phyloP scores from a whole-genome alignment of 371 early-diverging fungal genomes.

The Chytridiales sp. region DNA sequence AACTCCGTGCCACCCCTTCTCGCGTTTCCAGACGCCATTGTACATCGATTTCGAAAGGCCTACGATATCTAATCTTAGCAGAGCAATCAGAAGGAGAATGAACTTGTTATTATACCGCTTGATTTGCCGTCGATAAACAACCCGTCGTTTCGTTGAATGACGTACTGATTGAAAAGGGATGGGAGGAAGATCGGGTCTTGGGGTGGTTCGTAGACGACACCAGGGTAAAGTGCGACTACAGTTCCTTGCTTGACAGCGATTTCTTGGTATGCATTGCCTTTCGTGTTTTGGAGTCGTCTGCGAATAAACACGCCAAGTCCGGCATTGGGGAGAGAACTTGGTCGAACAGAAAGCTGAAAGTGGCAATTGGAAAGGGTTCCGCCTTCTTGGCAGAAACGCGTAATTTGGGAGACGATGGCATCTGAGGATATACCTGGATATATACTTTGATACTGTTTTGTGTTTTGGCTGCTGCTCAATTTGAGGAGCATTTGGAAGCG shows the following conservation, averaged over 20 bases:
- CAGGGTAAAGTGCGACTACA: slow-evolving; percentile 20
- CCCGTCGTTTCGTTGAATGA: slow-evolving; percentile 19
- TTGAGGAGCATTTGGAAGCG: too few species aligned
- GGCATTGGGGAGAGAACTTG: slow-evolving; percentile 9
- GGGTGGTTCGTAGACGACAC: slow-evolving; percentile 13
- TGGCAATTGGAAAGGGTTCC: too few species aligned
- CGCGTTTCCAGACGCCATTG: slow-evolving; percentile 15
- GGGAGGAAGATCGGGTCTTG: slow-evolving; percentile 19
- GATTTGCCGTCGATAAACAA: slow-evolving; percentile 18
- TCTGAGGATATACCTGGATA: too few species aligned
- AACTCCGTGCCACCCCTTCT: slow-evolving; percentile 14
- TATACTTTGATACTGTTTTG: too few species aligned
- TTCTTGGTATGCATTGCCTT: background rate
- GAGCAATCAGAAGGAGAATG: too few species aligned
- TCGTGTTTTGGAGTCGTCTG: background rate
- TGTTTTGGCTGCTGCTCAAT: too few species aligned
- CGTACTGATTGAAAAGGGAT: slow-evolving; percentile 18
- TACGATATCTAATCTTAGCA: too few species aligned
- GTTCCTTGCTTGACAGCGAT: slow-evolving; percentile 10
- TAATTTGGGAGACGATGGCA: too few species aligned
- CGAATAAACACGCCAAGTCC: slow-evolving; percentile 23
- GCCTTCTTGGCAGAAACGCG: too few species aligned
- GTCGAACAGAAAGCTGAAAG: slow-evolving; percentile 1
- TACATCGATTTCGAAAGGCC: slow-evolving; percentile 9
- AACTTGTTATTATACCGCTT: slow-evolving; percentile 1